Conservation (phyloP, 352 stramenopile species). For the Phytophthora rubi region DNA sequence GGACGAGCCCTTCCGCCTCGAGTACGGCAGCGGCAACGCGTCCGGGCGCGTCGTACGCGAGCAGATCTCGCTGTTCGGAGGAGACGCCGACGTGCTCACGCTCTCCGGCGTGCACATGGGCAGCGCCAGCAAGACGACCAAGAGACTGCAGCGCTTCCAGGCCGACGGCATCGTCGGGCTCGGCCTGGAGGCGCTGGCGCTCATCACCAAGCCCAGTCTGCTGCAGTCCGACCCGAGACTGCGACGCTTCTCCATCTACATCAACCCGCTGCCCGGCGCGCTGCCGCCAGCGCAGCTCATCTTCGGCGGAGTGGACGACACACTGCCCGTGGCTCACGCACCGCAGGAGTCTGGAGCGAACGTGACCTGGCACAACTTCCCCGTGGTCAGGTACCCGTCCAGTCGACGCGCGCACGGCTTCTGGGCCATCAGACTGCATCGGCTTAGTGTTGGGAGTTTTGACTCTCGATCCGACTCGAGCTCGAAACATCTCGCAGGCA, state of each 20-base stretch:
- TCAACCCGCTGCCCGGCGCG: constrained; percentile 57
- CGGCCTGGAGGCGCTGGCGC: constrained; percentile 54
- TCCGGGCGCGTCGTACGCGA: constrained; percentile 56
- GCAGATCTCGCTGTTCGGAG: constrained; percentile 45
- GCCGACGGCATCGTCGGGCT: constrained; percentile 74
- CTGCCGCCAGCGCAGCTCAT: constrained; percentile 60
- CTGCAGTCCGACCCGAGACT: constrained; percentile 38
- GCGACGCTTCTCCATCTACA: constrained; percentile 67
- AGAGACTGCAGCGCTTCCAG: constrained; percentile 57
- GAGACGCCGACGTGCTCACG: constrained; percentile 24
- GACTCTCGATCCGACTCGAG: constrained; percentile 4
- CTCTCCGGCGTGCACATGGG: constrained; percentile 53
- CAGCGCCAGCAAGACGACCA: constrained; percentile 50
- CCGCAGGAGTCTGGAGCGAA: constrained; percentile 6
- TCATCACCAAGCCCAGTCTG: constrained; percentile 63
- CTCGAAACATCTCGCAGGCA: constrained; percentile 7
- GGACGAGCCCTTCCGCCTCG: constrained; percentile 53
- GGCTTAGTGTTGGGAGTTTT: constrained; percentile 35
- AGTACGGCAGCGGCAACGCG: constrained; percentile 73
- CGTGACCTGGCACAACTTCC: constrained; percentile 56
- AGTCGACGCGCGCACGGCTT: constrained; percentile 49
- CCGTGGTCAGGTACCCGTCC: constrained; percentile 49
- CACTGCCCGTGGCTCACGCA: constrained; percentile 34
- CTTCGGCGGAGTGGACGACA: constrained; percentile 57
- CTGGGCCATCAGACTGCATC: constrained; percentile 57